Base-by-base conservation (phyloP, 352 stramenopile genomes). In the Phytophthora macrochlamydospora region DNA sequence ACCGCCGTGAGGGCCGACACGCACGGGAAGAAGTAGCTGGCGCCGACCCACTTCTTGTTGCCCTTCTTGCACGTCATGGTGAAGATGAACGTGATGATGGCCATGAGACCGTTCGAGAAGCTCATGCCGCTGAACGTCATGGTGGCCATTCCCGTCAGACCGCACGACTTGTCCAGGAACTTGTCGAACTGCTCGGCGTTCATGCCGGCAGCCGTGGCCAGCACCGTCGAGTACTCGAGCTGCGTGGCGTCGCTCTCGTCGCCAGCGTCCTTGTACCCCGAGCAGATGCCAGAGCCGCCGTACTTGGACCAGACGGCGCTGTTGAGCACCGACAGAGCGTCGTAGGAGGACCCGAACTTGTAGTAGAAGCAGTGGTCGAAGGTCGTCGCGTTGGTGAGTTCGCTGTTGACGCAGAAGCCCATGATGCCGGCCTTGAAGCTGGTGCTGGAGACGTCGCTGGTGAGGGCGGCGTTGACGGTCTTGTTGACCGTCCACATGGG, bases 361-460 rank as follows among this genome's bases (percentile, higher is more conserved):
- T 87, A 71, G 66, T 83, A 87, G 62, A 85, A 87, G 65, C 78
- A 87, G 56, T 78, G 69, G 67, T 87, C 73, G 43, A 83, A 83
- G 28, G 52, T 43, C 29, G 75, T 37, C 28, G 60, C 55, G 54
- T 81, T 72, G 8, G 38, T 18, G 51, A 84, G 42, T 59, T 83
- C 49, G 13, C 82, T 53, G 51, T 86, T 71, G 40, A 75, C 81
- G 63, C 73, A 78, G 57, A 48, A 48, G 42, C 42, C 42, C 42
- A 31, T 35, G 45, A 51, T 51, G n/a, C 45, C 45, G 24, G 45
- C 45, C 18, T 31, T 33, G 45, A 51, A 51, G 45, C 14, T 33
- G 45, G 45, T 35, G 45, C 45, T 51, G 1, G n/a, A 31, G 18
- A 51, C 18, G 5, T 31, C 28, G 45, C 7, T 14, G 7, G n/a